A percentile compares a stretch with the other conserved stretches of the same genome.
phyloP scores from a whole-genome alignment of 1,284 basidiomycete genomes.

The Apiotrichum akiyoshidainum region DNA sequence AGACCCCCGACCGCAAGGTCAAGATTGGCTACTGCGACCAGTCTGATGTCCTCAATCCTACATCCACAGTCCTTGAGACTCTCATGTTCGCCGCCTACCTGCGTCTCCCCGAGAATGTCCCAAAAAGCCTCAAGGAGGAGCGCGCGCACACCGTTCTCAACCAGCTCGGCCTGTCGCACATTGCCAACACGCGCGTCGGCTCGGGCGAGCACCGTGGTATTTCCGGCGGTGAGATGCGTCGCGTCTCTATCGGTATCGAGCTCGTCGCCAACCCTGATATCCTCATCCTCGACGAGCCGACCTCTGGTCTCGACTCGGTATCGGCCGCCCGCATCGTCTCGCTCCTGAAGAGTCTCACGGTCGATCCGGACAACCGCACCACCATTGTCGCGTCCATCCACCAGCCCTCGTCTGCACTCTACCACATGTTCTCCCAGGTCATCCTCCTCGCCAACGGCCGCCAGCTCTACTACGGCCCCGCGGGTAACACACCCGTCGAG shows the following conservation, averaged over 20 bases:
- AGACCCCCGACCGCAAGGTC: constrained; percentile 27
- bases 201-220: constrained; percentile 61
- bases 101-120: constrained; percentile 74
- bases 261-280: constrained; percentile 63
- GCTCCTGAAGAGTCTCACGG: constrained; percentile 69
- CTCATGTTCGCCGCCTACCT: constrained; percentile 78
- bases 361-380: constrained; percentile 64
- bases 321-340: constrained; percentile 74
- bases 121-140: constrained; percentile 63
- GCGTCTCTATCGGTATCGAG: constrained; percentile 66
- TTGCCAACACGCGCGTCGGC: constrained; percentile 74
- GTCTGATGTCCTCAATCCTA: constrained; percentile 69
- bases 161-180: constrained; percentile 67
- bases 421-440: constrained; percentile 77
- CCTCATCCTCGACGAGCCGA: constrained; percentile 65
- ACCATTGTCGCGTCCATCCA: constrained; percentile 83
- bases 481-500: constrained; percentile 62
- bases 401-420: constrained; percentile 77
- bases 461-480: constrained; percentile 74
- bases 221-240: constrained; percentile 67
- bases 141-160: constrained; percentile 66
- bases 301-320: constrained; percentile 73
- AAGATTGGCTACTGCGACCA: constrained; percentile 79
- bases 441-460: constrained; percentile 72
- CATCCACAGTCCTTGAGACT: constrained; percentile 76